Evolutionary conservation across 1,284 basidiomycete genomes (phyloP).

Genomic region (Pterulicium gracile): DNA sequence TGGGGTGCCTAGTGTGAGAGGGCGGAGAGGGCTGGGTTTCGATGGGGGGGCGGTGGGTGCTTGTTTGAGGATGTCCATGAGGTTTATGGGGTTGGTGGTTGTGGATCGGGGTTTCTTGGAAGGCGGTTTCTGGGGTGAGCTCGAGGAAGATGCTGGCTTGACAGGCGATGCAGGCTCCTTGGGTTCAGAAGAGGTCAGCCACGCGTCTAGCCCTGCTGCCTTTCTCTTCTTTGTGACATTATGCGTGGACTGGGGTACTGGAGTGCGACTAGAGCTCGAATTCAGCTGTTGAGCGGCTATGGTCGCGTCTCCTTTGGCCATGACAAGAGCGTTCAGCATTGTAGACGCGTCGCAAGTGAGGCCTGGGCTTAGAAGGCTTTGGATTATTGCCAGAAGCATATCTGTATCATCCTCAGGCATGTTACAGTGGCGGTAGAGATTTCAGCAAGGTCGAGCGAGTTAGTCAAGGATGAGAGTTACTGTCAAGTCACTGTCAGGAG

Average conservation of each 20-base stretch:
- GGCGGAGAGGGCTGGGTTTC: constrained; percentile 29
- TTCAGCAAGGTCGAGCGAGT: no score
- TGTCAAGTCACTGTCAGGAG: no score
- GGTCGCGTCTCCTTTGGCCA: constrained; percentile 48
- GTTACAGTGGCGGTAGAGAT: no score
- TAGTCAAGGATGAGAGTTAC: no score
- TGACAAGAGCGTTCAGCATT: constrained; percentile 53
- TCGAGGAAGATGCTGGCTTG: not conserved
- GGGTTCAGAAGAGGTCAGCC: constrained; percentile 29
- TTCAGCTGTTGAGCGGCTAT: constrained; percentile 38
- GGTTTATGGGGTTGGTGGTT: constrained; percentile 24
- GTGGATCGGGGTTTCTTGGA: constrained; percentile 10
- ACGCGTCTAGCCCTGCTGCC: constrained; percentile 33
- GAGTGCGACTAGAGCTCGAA: constrained; percentile 9
- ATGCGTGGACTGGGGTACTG: no score
- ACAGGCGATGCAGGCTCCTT: not conserved
- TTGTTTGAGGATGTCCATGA: constrained; percentile 47
- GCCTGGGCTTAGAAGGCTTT: constrained; percentile 40
- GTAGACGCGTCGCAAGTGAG: constrained; percentile 21
- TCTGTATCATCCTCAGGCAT: constrained; percentile 44
- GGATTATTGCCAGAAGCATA: constrained; percentile 51
- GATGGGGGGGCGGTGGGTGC: constrained; percentile 30
- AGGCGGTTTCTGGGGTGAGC: not conserved
- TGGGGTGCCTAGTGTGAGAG: constrained; percentile 46
- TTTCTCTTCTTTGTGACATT: constrained; percentile 32